Base-by-base conservation (phyloP, 2,329 filamentous ascomycete species). In the Fusarium sp. region DNA sequence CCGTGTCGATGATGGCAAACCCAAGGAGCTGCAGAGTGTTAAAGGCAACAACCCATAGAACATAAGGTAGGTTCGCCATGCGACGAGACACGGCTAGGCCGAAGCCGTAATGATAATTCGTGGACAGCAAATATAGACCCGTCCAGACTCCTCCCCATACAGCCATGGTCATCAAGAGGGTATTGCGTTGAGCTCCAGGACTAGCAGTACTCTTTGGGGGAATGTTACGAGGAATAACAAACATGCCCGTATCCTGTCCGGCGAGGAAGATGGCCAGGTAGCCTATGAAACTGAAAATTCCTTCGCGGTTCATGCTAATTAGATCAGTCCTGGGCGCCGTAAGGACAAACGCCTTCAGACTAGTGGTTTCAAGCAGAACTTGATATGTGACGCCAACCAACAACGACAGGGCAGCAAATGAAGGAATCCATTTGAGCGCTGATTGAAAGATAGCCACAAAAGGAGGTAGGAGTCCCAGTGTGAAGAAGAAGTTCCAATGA, bases 401-500 rank as follows among this genome's bases (percentile, higher is more conserved):
- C 59, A 97, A 82, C 1, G 93, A 90, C 29, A 98, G 85, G 3
- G 88, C 83, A 18, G 94, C 91, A 76, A 94, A 95, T 1, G 92
- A 95, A 5, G 92, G 92, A 6, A 97, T 81, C 58, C 92, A 76
- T 18, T 86, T 84, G 61, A 95, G 87, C 0, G 90, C 82, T 1
- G 91, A 87, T 77, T 97, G 93, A 65, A 95, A 93, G 0, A 96
- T 79, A 29, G 95, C 94, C 55, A 97, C 90, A 75, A 97, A 97
- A 1, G 94, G 94, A 1, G 95, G 94, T 25, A 99, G 83, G 49
- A 98, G 87, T 8, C 90, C 94, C 12, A 99, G 85, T 0, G 96
- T 99, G 81, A 98, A 98, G 86, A 99, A 99, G 81, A 99, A 99
- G 80, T 99, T 99, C 96, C 96, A 99, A 80, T 99, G 96, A 12